Evolutionary conservation across 179 eudicot genomes (phyloP).

Genomic region (Patellifolia procumbens): DNA sequence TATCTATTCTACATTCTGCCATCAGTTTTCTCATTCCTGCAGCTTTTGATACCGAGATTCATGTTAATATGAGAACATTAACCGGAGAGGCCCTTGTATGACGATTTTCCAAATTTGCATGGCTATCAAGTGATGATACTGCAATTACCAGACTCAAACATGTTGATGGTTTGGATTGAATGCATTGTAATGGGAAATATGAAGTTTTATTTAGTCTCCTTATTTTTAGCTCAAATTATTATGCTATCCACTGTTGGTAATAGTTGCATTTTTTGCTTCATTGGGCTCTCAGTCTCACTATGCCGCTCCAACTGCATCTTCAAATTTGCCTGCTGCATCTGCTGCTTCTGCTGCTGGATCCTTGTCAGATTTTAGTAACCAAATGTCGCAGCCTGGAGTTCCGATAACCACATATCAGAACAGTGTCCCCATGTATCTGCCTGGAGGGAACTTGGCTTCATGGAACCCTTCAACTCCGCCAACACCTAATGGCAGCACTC

Average conservation of each 20-base stretch:
- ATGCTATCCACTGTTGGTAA: neutral
- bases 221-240: neutral
- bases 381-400: slow-evolving; percentile 39
- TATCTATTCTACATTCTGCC: neutral
- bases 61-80: neutral
- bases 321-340: slow-evolving; percentile 26
- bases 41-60: neutral
- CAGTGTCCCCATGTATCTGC: slow-evolving; percentile 41
- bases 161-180: neutral
- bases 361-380: slow-evolving; percentile 33
- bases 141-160: neutral
- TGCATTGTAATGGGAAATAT: neutral
- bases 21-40: neutral
- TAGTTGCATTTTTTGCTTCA: slow-evolving; percentile 10
- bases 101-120: neutral
- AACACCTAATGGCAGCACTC: slow-evolving; percentile 39
- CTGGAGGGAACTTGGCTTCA: slow-evolving; percentile 36
- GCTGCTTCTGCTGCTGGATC: slow-evolving; percentile 32
- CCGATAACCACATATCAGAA: slow-evolving; percentile 38
- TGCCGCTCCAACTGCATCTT: slow-evolving; percentile 33
- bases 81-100: neutral
- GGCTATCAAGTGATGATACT: neutral
- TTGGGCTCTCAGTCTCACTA: slow-evolving; percentile 44
- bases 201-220: neutral
- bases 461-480: slow-evolving; percentile 48